Evolutionary conservation across 2,329 filamentous ascomycete genomes (phyloP), one percentile per base, ranked within the genome.

Genomic region (Ilyonectria sp.): DNA sequence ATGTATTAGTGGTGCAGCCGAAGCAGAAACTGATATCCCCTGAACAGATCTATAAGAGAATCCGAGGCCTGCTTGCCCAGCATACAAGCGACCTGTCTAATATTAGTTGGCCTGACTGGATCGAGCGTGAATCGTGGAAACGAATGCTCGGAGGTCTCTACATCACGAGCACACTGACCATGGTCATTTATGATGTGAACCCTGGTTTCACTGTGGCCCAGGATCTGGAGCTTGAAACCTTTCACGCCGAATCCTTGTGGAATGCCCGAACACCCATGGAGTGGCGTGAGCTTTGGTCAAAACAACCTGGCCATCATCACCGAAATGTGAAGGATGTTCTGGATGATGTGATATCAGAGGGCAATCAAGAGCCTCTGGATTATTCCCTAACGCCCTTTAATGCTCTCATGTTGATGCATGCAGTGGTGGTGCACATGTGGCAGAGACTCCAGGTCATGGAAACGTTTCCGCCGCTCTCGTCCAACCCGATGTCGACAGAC

Each of bases 111-210:
- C 17, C 26, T 13, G 19, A 55, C 13, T 71, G 69, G 69, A 53
- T 67, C 33, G 21, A 67, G 7, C 44, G 21, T 4, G 69, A 71
- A 15, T 69, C 69, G 1, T 65, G 67, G 61, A 71, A 71, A 29
- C 17, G 69, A 13, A 17, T 68, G 0, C 43, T 71, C 0, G 69
- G 67, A 4, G 67, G 56, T 3, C 26, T 71, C 1, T 63, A 60
- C 6, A 35, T 69, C 1, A 29, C 37, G 2, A 71, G 67, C 44
- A 69, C 69, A 0, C 33, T 71, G 2, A 61, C n/a, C 3, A 65
- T 71, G 69, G 62, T 68, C 3, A 29, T 66, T 2, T 71, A 50
- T 23, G 61, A 71, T 19, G 52, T 65, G n/a, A 69, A 69, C 33
- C 67, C 67, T 2, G 67, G 67, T 1, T 67, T 71, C 52, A 67